These are phyloP conservation scores for Nepenthes alata DNA, from an alignment of 179 eudicot genomes.

Conservation along the genomic window DNA sequence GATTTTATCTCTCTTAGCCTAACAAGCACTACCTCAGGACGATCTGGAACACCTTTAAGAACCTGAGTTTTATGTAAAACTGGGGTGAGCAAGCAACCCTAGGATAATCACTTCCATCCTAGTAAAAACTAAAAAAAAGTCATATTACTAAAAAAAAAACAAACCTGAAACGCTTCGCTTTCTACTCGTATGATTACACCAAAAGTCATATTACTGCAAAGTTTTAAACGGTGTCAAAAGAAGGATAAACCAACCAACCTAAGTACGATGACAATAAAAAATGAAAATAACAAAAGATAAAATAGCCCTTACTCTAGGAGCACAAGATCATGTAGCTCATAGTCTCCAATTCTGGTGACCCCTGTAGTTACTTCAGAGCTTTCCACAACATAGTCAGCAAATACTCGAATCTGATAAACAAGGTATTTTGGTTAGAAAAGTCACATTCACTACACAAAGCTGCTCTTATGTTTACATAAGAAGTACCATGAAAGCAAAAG, in stretches of 20 bases:
- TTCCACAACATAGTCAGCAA: constrained; percentile 96
- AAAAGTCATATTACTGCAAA: constrained; percentile 71
- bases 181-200: constrained; percentile 97
- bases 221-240: background rate
- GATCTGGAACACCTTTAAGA: constrained; percentile 87
- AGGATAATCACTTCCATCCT: background rate
- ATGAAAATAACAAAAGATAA: constrained; percentile 1
- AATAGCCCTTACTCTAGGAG: constrained; percentile 59
- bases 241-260: background rate
- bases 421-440: background rate
- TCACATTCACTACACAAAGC: background rate
- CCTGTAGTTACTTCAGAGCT: constrained; percentile 98
- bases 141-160: background rate
- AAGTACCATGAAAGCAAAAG: background rate
- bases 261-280: background rate
- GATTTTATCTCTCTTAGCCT: constrained; percentile 79
- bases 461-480: background rate
- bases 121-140: background rate
- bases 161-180: constrained; percentile 96
- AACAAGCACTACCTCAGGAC: constrained; percentile 76
- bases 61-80: constrained; percentile 29
- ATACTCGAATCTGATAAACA: constrained; percentile 60
- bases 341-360: constrained; percentile 78
- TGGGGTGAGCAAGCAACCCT: too few species aligned
- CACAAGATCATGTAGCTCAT: constrained; percentile 95